These are phyloP conservation scores for Euphorbia tirucalli DNA, from an alignment of 345 rosid genomes.

Conservation along the genomic window DNA sequence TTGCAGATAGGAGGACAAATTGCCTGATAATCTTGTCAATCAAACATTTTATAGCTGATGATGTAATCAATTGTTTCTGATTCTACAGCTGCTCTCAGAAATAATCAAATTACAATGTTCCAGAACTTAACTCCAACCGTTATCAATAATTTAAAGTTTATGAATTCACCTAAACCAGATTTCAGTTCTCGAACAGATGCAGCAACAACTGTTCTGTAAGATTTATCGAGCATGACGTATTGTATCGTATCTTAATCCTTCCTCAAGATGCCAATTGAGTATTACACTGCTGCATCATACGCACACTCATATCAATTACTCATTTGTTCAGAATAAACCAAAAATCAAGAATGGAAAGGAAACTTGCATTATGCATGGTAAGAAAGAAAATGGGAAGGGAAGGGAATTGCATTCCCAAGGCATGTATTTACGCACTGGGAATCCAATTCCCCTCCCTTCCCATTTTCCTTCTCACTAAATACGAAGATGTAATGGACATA, in stretches of 20 bases:
- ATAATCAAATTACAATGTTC: conserved; percentile 1
- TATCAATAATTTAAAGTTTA: not conserved
- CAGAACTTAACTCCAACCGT: not conserved
- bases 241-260: not conserved
- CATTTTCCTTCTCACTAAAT: no score
- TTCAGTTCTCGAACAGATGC: conserved; percentile 15
- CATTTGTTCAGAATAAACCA: not conserved
- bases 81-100: conserved; percentile 8
- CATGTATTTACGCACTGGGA: no score
- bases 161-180: conserved; percentile 1
- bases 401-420: no score
- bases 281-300: not conserved
- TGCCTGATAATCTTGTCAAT: conserved; percentile 3
- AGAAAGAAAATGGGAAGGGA: no score
- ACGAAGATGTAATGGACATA: not conserved
- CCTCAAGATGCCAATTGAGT: not conserved
- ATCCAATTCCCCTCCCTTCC: no score
- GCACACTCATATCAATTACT: not conserved
- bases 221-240: not conserved
- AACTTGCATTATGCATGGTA: no score
- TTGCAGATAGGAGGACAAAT: not conserved
- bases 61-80: conserved; percentile 3
- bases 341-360: not conserved
- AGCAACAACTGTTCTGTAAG: not conserved
- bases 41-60: not conserved